phyloP scores from a whole-genome alignment of 805 yeast species.

The Candida verbasci region DNA sequence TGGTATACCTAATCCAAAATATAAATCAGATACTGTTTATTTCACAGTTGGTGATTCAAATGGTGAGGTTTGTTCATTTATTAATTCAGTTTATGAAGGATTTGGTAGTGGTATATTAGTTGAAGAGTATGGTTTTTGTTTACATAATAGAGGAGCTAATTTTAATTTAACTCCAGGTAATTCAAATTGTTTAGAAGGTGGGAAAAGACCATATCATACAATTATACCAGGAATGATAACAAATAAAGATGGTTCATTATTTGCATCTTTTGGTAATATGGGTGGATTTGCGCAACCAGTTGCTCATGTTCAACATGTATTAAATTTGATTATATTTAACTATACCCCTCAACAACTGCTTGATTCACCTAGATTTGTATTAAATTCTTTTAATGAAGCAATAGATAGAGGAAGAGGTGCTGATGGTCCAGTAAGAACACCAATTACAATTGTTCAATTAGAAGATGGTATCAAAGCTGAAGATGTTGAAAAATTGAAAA shows the following conservation, averaged over 20 bases:
- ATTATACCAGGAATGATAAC: constrained; percentile 82
- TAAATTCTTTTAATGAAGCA: constrained; percentile 47
- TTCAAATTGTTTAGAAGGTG: constrained; percentile 60
- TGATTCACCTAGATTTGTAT: constrained; percentile 71
- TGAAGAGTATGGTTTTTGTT: constrained; percentile 57
- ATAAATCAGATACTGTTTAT: constrained; percentile 69
- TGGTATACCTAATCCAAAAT: constrained; percentile 55
- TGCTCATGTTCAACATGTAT: constrained; percentile 74
- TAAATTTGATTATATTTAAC: constrained; percentile 60
- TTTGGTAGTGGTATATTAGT: constrained; percentile 74
- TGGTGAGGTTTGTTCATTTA: constrained; percentile 80
- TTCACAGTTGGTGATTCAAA: constrained; percentile 59
- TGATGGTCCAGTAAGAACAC: constrained; percentile 59
- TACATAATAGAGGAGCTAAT: constrained; percentile 76
- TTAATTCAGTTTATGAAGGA: constrained; percentile 64
- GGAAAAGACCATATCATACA: constrained; percentile 76
- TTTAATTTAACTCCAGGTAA: constrained; percentile 58
- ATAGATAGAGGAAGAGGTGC: constrained; percentile 55
- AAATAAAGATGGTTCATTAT: constrained; percentile 39
- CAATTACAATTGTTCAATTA: constrained; percentile 53
- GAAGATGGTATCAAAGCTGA: constrained; percentile 59
- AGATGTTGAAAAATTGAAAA: constrained; percentile 42
- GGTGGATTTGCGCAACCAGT: constrained; percentile 88
- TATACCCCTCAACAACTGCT: constrained; percentile 68
- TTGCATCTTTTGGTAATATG: constrained; percentile 76